These are phyloP conservation scores for Datura wrightii DNA, from an alignment of 257 asterid genomes.

Conservation along the genomic window DNA sequence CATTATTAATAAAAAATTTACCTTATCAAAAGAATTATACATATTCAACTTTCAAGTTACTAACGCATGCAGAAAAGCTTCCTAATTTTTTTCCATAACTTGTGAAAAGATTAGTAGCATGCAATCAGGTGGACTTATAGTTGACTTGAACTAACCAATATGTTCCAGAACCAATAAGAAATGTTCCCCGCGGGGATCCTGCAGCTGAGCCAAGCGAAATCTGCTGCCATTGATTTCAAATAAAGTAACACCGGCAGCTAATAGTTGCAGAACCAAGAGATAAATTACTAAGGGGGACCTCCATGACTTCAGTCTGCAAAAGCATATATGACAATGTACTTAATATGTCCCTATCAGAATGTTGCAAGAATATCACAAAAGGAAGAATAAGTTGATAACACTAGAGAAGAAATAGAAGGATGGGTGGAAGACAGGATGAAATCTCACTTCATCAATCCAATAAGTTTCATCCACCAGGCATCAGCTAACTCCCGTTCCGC, in stretches of 20 bases:
- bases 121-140: constrained; percentile 25
- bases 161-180: constrained; percentile 67
- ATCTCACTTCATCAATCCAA: constrained; percentile 73
- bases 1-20: constrained; percentile 10
- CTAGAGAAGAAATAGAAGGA: constrained; percentile 14
- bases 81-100: neutral
- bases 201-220: constrained; percentile 58
- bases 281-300: constrained; percentile 64
- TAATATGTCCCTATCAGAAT: neutral
- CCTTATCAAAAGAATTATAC: neutral
- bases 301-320: constrained; percentile 74
- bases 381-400: neutral
- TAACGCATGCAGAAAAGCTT: neutral
- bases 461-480: constrained; percentile 74
- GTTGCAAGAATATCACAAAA: neutral
- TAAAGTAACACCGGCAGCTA: constrained; percentile 60
- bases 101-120: neutral
- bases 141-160: constrained; percentile 65
- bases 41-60: constrained; percentile 21
- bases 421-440: constrained; percentile 28
- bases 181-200: constrained; percentile 69
- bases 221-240: constrained; percentile 63
- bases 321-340: constrained; percentile 34
- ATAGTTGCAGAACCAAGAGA: constrained; percentile 56
- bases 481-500: constrained; percentile 57